A percentile compares a stretch with the other conserved stretches of the same genome.
Evolutionary conservation across 768 basidiomycete species (phyloP).

Genomic region (Rubroboletus pulcherrimus): DNA sequence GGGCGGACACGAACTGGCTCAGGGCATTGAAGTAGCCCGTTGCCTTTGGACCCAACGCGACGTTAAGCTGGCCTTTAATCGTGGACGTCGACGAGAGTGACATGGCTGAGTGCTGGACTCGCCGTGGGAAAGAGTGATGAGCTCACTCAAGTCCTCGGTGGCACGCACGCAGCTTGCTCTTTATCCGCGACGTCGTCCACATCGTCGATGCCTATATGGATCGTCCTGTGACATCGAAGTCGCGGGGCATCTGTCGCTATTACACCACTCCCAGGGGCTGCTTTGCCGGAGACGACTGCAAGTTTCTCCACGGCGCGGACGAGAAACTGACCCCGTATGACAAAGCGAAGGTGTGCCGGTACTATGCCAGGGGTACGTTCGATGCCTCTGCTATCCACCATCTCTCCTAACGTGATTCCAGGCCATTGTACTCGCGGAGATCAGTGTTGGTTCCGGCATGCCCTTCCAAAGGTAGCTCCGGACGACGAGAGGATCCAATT

Average conservation of each 20-base stretch:
- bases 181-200: conserved; percentile 2
- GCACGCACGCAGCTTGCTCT: background rate
- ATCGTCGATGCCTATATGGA: conserved; percentile 32
- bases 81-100: conserved; percentile 73
- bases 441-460: conserved; percentile 74
- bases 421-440: conserved; percentile 71
- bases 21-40: conserved; percentile 58
- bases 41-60: conserved; percentile 59
- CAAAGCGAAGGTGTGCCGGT: conserved; percentile 64
- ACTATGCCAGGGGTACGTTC: conserved; percentile 53
- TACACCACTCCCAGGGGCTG: conserved; percentile 64
- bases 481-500: conserved; percentile 24
- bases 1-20: conserved; percentile 63
- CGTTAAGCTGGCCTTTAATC: conserved; percentile 64
- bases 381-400: background rate
- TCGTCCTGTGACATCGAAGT: conserved; percentile 65
- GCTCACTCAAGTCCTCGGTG: background rate
- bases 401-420: conserved; percentile 22
- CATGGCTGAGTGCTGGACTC: conserved; percentile 38
- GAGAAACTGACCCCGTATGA: conserved; percentile 64
- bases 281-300: conserved; percentile 64
- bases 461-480: conserved; percentile 19
- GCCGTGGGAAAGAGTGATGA: conserved; percentile 17
- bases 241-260: conserved; percentile 69
- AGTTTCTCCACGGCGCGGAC: conserved; percentile 65